phyloP scores from a whole-genome alignment of 805 yeast species.

The Barnettozyma botsteinii region DNA sequence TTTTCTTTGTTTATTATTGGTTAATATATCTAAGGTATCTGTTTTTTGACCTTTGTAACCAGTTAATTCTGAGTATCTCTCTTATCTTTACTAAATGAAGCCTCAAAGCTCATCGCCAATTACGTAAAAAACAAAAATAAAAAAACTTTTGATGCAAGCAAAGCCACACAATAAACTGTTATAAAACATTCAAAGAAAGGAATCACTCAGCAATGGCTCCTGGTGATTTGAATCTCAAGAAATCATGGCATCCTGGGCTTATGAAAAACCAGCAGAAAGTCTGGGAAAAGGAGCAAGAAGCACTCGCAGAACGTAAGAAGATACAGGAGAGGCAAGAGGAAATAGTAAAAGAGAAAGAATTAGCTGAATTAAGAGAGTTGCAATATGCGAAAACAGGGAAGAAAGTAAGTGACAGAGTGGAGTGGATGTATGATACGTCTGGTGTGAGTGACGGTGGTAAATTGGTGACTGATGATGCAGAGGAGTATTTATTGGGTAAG shows the following conservation, averaged over 20 bases:
- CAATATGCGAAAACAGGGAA: constrained; percentile 38
- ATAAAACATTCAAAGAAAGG: neutral
- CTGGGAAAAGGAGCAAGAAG: constrained; percentile 76
- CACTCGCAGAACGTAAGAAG: constrained; percentile 61
- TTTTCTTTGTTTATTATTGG: too few species aligned
- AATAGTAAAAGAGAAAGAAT: constrained; percentile 54
- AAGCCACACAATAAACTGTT: neutral
- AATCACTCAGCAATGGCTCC: constrained; percentile 38
- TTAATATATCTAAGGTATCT: too few species aligned
- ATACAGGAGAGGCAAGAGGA: constrained; percentile 61
- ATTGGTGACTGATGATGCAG: constrained; percentile 30
- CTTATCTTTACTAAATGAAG: too few species aligned
- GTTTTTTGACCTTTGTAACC: too few species aligned
- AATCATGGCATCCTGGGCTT: constrained; percentile 94
- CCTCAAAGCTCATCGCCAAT: neutral
- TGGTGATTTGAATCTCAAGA: constrained; percentile 81
- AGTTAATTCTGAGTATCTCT: too few species aligned
- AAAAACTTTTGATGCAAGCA: neutral
- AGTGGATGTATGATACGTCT: constrained; percentile 82
- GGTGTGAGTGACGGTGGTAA: constrained; percentile 26
- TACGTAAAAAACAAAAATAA: neutral
- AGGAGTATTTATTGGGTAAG: constrained; percentile 50
- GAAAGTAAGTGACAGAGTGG: constrained; percentile 43
- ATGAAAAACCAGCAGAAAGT: constrained; percentile 80
- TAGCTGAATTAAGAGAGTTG: constrained; percentile 45